Evolutionary conservation across 2,329 filamentous ascomycete species (phyloP), one percentile per base, ranked within the genome.

Genomic region (Hansfordia pulvinata): DNA sequence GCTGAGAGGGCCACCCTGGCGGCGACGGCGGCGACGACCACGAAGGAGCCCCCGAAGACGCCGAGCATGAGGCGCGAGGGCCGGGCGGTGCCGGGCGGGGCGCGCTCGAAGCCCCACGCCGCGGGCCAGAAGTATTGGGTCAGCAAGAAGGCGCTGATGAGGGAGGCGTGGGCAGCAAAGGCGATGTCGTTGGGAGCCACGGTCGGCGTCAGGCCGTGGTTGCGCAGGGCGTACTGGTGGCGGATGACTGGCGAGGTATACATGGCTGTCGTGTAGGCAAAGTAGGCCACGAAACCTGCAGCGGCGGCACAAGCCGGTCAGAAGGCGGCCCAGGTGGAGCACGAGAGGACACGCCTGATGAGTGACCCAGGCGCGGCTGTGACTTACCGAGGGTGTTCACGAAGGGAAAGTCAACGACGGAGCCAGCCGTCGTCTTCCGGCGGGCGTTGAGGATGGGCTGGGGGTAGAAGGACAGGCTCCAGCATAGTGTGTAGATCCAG

Each of bases 391-490:
- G 43, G 15, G 58, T 54, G 52, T 90, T 90, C 40, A 84, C 62
- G 11, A 79, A 64, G 11, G 84, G 84, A 44, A 92, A 94, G 50
- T 94, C 86, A 37, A 93, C 76, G 1, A 84, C 82, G 4, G 88
- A 76, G 20, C 90, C 90, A 12, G 71, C 66, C 4, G 86, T 94
- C 7, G 82, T 80, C 30, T 71, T 70, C 28, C 84, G 76, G 17
- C 61, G 62, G 49, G 65, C 77, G 62, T 94, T 96, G 35, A 84
- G 67, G 33, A 92, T 55, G 6, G 80, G 73, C 49, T 96, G 90
- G 2, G 88, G 86, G 50, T 96, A 96, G 58, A 94, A 96, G 10
- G 84, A 93, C 10, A 76, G 56, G 9, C 81, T 88, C 88, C 88
- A 90, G 52, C 69, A 73, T 25, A 75, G 36, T 36, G 71, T 76